phyloP scores from a whole-genome alignment of 805 yeast genomes.

The Yarrowia sp. region DNA sequence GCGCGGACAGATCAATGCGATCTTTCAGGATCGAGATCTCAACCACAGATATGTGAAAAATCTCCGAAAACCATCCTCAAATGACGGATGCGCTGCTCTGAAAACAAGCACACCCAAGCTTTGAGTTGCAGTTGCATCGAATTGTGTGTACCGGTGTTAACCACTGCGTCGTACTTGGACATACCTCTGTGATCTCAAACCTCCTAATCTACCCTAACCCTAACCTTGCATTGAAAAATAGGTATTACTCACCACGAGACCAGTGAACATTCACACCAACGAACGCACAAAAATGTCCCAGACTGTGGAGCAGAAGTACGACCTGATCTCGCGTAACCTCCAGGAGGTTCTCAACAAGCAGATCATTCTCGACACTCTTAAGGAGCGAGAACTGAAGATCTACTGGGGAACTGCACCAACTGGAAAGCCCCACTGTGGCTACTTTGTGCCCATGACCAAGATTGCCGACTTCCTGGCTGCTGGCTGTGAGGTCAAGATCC shows the following conservation, averaged over 20 bases:
- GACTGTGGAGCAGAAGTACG: conserved; percentile 52
- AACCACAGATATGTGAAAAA: too few species aligned
- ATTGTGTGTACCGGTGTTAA: too few species aligned
- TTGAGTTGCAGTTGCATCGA: too few species aligned
- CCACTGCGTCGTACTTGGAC: too few species aligned
- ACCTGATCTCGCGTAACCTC: conserved; percentile 79
- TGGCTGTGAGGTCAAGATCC: conserved; percentile 91
- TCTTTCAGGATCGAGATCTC: too few species aligned
- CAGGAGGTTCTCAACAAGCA: conserved; percentile 92
- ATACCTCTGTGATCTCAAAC: not conserved
- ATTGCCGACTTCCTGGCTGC: conserved; percentile 94
- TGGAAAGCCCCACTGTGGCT: conserved; percentile 98
- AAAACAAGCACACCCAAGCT: too few species aligned
- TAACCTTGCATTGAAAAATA: conserved; percentile 8
- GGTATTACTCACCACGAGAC: conserved; percentile 31
- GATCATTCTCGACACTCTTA: conserved; percentile 81
- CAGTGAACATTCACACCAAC: conserved; percentile 20
- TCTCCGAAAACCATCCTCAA: too few species aligned
- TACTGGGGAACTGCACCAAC: conserved; percentile 99
- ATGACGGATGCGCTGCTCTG: too few species aligned
- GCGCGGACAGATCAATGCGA: too few species aligned
- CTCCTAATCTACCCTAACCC: conserved; percentile 20
- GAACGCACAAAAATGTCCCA: conserved; percentile 33
- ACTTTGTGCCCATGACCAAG: conserved; percentile 97
- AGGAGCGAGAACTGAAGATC: conserved; percentile 79